Evolutionary conservation across 805 yeast species (phyloP).

Genomic region (Isabelozyma heimii): DNA sequence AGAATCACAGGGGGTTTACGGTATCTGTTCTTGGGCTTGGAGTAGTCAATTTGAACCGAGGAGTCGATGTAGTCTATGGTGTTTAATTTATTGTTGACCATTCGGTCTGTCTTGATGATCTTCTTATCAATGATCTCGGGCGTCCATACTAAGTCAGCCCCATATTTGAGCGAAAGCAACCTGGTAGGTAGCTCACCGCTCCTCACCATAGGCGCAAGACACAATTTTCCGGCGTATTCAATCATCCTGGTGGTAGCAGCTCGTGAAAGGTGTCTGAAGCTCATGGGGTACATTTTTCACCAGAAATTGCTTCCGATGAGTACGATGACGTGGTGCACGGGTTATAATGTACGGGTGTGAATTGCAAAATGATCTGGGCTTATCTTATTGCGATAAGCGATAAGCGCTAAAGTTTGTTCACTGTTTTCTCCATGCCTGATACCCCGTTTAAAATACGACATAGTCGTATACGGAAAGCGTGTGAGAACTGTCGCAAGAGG

Average conservation of each 20-base stretch:
- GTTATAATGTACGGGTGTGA: background rate
- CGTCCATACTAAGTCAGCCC: conserved; percentile 92
- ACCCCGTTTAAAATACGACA: background rate
- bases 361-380: background rate
- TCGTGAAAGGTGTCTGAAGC: background rate
- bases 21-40: conserved; percentile 20
- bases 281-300: background rate
- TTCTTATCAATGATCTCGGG: conserved; percentile 94
- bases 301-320: background rate
- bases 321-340: background rate
- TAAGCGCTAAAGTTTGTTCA: too few relatives aligned
- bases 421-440: background rate
- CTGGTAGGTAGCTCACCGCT: conserved; percentile 94
- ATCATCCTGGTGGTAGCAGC: conserved; percentile 40
- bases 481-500: conserved; percentile 12
- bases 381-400: too few relatives aligned
- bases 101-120: conserved; percentile 65
- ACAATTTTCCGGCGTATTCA: conserved; percentile 72
- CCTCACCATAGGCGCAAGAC: conserved; percentile 95
- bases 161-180: conserved; percentile 71
- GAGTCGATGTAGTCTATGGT: conserved; percentile 58
- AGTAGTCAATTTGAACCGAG: conserved; percentile 12
- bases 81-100: conserved; percentile 51
- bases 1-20: conserved; percentile 53
- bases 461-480: conserved; percentile 6